phyloP scores from a whole-genome alignment of 2,329 filamentous ascomycete genomes.

The Ophiocordyceps australis region DNA sequence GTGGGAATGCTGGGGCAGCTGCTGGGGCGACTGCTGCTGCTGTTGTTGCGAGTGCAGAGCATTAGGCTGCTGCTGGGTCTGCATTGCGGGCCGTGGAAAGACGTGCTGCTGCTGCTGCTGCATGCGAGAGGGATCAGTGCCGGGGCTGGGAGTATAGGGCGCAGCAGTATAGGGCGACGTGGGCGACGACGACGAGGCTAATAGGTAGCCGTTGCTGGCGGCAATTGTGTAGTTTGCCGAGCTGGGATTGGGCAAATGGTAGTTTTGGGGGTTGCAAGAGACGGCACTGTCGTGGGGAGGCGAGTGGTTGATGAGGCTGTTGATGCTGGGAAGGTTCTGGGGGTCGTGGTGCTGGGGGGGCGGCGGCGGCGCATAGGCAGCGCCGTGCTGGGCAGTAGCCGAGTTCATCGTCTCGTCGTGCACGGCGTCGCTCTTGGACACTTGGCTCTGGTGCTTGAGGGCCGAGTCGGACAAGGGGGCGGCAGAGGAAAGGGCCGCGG shows the following conservation, averaged over 20 bases:
- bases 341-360: conserved; percentile 19
- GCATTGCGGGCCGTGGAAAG: conserved; percentile 10
- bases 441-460: no score
- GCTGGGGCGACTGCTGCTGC: conserved; percentile 6
- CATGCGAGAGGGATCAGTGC: conserved; percentile 14
- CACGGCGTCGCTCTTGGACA: no score
- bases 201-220: conserved; percentile 10
- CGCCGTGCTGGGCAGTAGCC: conserved; percentile 9
- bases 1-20: conserved; percentile 8
- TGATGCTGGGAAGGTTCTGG: conserved; percentile 65
- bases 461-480: no score
- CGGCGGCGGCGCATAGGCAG: conserved; percentile 8
- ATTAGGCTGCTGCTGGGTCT: conserved; percentile 6
- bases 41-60: conserved; percentile 10
- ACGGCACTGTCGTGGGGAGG: conserved; percentile 22
- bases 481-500: no score
- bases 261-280: no score
- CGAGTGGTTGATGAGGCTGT: conserved; percentile 62
- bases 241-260: no score
- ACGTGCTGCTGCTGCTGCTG: conserved; percentile 18
- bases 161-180: conserved; percentile 5
- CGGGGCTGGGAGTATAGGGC: conserved; percentile 16
- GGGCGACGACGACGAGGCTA: no score
- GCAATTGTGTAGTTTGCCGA: no score
- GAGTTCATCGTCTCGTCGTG: conserved; percentile 8